Conservation (phyloP, 345 rosid species). For the Eucalyptus sp. region DNA sequence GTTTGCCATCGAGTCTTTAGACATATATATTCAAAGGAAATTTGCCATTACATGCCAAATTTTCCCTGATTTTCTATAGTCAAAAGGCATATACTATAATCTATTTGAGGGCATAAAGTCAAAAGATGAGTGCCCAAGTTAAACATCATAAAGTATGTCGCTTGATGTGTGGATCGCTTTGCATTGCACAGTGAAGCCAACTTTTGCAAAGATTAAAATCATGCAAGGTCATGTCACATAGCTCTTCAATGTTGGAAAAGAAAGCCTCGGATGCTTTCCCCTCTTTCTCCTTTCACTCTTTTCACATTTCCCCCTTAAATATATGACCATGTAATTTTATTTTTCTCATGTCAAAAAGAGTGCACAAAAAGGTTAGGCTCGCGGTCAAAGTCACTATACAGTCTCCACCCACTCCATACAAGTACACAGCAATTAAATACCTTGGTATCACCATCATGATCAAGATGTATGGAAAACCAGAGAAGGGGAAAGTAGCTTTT, state of each 20-base stretch:
- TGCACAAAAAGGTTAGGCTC: background rate
- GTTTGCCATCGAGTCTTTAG: background rate
- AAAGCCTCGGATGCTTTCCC: background rate
- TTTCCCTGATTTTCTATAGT: background rate
- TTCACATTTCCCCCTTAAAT: background rate
- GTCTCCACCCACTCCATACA: background rate
- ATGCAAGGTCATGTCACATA: background rate
- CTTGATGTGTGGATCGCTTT: background rate
- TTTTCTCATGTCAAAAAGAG: background rate
- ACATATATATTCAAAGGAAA: background rate
- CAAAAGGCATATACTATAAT: background rate
- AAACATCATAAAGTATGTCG: background rate
- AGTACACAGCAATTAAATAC: background rate
- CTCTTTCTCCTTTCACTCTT: background rate
- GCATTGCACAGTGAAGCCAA: background rate
- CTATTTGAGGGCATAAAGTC: background rate
- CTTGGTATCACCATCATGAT: background rate
- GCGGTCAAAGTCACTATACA: background rate
- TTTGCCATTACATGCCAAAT: background rate
- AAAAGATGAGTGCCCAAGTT: background rate
- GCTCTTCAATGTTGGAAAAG: background rate
- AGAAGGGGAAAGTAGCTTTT: background rate
- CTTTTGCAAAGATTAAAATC: background rate
- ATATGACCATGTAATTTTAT: background rate
- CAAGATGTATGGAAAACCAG: background rate